A percentile compares a stretch with the other conserved stretches of the same genome.
phyloP scores from a whole-genome alignment of 139 green algal species.

The Coelastrella sp. region DNA sequence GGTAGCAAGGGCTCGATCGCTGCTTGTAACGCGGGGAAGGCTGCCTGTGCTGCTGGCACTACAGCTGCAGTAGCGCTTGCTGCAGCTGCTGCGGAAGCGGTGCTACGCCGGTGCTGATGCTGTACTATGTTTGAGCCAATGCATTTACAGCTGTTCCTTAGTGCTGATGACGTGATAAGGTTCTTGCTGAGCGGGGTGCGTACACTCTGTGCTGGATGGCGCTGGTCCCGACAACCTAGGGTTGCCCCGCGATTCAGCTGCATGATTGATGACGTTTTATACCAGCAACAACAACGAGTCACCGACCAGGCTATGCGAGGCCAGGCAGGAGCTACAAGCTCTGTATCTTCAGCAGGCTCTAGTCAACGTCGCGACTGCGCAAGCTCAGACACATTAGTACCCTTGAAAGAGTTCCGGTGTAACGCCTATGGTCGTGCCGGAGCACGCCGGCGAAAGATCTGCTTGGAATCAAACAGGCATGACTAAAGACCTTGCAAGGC shows the following conservation, averaged over 20 bases:
- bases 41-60: background rate
- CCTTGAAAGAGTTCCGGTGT: too few relatives aligned
- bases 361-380: too few relatives aligned
- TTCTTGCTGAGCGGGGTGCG: background rate
- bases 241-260: background rate
- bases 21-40: conserved; percentile 20
- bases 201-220: background rate
- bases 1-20: background rate
- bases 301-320: too few relatives aligned
- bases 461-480: background rate
- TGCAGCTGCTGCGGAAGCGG: background rate
- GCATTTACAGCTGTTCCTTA: too few relatives aligned
- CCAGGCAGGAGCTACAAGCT: too few relatives aligned
- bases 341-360: background rate
- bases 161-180: too few relatives aligned
- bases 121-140: background rate
- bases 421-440: too few relatives aligned
- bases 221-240: background rate
- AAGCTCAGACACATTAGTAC: too few relatives aligned
- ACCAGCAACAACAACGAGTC: background rate
- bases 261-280: background rate
- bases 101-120: background rate
- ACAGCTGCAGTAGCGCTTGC: background rate
- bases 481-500: background rate
- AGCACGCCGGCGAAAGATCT: background rate